A percentile compares a stretch with the other conserved stretches of the same genome.
These are phyloP conservation scores for Calophaca sinica DNA, from an alignment of 306 rosid species.

Conservation along the genomic window DNA sequence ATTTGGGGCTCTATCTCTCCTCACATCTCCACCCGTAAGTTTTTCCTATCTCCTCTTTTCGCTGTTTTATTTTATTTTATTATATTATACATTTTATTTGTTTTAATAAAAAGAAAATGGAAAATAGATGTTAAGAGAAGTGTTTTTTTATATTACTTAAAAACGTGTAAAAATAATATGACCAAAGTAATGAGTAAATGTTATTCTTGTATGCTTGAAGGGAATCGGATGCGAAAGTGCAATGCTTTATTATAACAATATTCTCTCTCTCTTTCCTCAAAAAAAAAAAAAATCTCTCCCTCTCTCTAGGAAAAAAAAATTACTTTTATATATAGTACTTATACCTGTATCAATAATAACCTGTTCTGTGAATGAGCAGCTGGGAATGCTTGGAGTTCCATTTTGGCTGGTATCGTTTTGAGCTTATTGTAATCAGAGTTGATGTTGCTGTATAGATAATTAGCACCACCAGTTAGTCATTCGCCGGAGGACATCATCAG, in stretches of 20 bases:
- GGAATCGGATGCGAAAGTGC: conserved; percentile 49
- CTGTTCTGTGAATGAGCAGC: conserved; percentile 41
- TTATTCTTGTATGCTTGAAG: conserved; percentile 20
- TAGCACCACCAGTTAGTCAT: conserved; percentile 16
- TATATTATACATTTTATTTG: too few species aligned
- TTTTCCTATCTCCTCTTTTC: too few species aligned
- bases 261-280: not conserved
- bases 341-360: not conserved
- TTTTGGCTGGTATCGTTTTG: conserved; percentile 35
- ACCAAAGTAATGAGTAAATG: conserved; percentile 1
- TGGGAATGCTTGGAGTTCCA: conserved; percentile 43
- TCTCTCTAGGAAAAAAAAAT: too few species aligned
- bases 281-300: too few species aligned
- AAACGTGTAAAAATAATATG: not conserved
- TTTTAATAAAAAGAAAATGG: not conserved
- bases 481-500: not conserved
- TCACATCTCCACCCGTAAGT: conserved; percentile 50
- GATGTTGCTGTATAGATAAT: too few species aligned
- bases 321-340: too few species aligned
- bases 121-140: not conserved
- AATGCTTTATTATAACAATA: not conserved
- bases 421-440: conserved; percentile 17
- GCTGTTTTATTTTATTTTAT: not conserved
- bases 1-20: conserved; percentile 49
- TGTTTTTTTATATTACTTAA: too few species aligned